A percentile compares a stretch with the other conserved stretches of the same genome.
Conservation (phyloP, 169 alveolate genomes). For the Toxoplasma gondii region DNA sequence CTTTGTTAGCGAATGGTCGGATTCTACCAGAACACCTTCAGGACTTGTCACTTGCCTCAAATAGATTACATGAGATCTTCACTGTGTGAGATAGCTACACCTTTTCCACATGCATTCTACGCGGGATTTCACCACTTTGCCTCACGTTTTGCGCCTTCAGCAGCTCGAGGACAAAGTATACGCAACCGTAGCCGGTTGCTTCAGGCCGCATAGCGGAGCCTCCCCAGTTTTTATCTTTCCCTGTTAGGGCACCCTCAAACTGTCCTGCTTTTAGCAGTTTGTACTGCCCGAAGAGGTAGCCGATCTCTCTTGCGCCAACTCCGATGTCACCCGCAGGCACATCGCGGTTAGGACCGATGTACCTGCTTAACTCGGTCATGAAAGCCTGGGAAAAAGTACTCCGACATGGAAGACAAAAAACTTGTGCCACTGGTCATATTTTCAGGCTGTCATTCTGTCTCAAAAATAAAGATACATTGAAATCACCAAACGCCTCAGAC, state of each 20-base stretch:
- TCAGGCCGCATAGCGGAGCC: conserved; percentile 86
- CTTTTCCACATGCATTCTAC: too few relatives aligned
- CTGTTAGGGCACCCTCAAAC: conserved; percentile 83
- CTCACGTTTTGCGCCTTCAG: conserved; percentile 56
- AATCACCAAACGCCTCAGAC: too few relatives aligned
- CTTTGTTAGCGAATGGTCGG: too few relatives aligned
- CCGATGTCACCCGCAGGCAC: conserved; percentile 93
- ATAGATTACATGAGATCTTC: too few relatives aligned
- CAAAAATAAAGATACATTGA: too few relatives aligned
- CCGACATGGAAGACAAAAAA: not conserved
- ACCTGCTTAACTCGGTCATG: conserved; percentile 76
- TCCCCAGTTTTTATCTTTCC: conserved; percentile 85
- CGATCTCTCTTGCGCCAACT: conserved; percentile 88
- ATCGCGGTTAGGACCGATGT: conserved; percentile 84
- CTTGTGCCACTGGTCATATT: too few relatives aligned
- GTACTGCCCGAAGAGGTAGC: conserved; percentile 88
- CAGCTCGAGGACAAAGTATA: conserved; percentile 79
- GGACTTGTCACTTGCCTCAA: too few relatives aligned
- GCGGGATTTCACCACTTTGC: not conserved
- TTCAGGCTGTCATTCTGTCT: too few relatives aligned
- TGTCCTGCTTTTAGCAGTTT: conserved; percentile 66
- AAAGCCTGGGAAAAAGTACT: conserved; percentile 35
- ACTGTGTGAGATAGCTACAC: too few relatives aligned
- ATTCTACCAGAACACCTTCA: too few relatives aligned
- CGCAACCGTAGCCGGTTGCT: conserved; percentile 90